Base-by-base conservation (phyloP, 352 stramenopile species). In the Peronospora farinosa region DNA sequence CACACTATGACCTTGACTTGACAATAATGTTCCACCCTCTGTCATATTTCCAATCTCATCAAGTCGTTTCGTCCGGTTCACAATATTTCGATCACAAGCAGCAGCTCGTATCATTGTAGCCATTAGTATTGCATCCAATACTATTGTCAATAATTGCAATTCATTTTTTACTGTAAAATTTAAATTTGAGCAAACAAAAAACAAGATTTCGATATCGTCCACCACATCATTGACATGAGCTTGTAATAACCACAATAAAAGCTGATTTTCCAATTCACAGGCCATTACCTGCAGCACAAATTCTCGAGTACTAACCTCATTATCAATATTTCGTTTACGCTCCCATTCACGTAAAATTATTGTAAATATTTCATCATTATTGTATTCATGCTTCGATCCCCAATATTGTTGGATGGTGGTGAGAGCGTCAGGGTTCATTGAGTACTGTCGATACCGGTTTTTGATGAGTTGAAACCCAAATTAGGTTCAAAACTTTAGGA, bases 191-290 rank as follows among this genome's bases (percentile, higher is more conserved):
- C 54, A 67, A 40, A 33, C 33, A 21, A 8, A 2, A 23, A 57
- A 2, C n/a, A 79, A 16, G 2, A 15, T 17, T 11, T 42, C 13
- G 11, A 76, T 38, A 30, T 65, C 44, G 0, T 52, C 42, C 6
- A 40, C 31, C 25, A 66, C 57, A 43, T 86, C 72, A 6, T 28
- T 40, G 17, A 21, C 46, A 27, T 78, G 54, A 12, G 42, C 43
- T 15, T 71, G 69, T 28, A 86, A 39, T 25, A 84, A 25, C 38
- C 45, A 58, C 1, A 21, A n/a, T 41, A 65, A 12, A 19, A 85
- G 61, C 4, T 64, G 40, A 15, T 47, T 39, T 23, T 80, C 60
- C 40, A 72, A 47, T 57, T 40, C 21, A 33, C 45, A 59, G 6
- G 50, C 58, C 11, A 65, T 46, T 2, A 73, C 39, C 15, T 63